Evolutionary conservation across 2,329 filamentous ascomycete species (phyloP).

Genomic region (Venturia aucupariae): DNA sequence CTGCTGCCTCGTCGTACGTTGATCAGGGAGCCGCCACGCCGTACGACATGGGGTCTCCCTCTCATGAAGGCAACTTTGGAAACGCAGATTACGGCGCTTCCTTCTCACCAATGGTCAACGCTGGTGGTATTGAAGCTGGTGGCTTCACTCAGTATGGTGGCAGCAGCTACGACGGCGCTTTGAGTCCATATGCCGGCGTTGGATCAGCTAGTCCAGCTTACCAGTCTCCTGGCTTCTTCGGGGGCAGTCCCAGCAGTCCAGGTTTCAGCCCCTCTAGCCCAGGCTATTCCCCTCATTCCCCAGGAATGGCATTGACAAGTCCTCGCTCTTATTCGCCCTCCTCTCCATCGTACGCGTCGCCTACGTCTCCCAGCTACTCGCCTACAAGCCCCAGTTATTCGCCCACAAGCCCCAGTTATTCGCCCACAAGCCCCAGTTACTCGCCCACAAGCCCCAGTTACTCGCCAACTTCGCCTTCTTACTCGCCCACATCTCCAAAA

Average conservation of each 20-base stretch:
- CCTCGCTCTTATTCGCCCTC: constrained; percentile 30
- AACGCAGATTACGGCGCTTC: constrained; percentile 51
- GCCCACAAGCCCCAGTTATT: constrained; percentile 40
- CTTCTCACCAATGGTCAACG: constrained; percentile 68
- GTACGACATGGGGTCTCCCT: constrained; percentile 66
- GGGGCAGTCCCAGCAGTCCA: constrained; percentile 61
- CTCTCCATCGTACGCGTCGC: constrained; percentile 47
- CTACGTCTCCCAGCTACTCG: constrained; percentile 43
- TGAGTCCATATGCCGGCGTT: constrained; percentile 58
- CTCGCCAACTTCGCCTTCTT: too few relatives aligned
- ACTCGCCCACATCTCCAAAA: too few relatives aligned
- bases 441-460: constrained; percentile 18
- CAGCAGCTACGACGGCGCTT: constrained; percentile 49
- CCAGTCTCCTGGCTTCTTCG: constrained; percentile 56
- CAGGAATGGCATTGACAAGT: constrained; percentile 43
- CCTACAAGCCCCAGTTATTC: constrained; percentile 35
- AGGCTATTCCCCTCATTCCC: constrained; percentile 30
- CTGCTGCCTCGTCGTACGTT: constrained; percentile 62
- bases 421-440: constrained; percentile 12
- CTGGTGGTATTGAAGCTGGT: constrained; percentile 49
- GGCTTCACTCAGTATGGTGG: constrained; percentile 57
- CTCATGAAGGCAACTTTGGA: constrained; percentile 52
- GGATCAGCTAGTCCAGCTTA: constrained; percentile 56
- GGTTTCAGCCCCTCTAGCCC: constrained; percentile 30
- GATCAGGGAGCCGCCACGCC: constrained; percentile 81